Conservation (phyloP, 495 filamentous ascomycete species). For the Aspergillus carlsbadensis region DNA sequence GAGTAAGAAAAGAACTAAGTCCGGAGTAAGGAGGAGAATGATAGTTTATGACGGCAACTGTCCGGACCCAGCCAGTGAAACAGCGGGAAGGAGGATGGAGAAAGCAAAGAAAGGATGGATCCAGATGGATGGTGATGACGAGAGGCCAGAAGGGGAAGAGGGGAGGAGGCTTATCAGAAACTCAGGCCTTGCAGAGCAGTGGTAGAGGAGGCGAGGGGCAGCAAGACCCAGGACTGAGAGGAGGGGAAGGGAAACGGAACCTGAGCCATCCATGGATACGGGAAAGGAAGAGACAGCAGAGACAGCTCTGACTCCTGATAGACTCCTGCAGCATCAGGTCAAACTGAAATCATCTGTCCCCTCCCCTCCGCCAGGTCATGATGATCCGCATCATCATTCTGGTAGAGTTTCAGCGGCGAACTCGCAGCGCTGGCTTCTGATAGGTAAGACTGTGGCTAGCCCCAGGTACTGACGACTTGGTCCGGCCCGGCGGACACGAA, state of each 20-base stretch:
- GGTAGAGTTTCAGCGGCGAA: conserved; percentile 15
- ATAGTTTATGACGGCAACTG: conserved; percentile 18
- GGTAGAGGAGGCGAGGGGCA: conserved; percentile 25
- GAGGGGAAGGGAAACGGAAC: conserved; percentile 15
- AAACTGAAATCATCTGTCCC: conserved; percentile 1
- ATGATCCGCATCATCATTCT: conserved; percentile 11
- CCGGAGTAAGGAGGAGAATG: conserved; percentile 7
- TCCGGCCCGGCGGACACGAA: conserved; percentile 26
- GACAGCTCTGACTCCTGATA: neutral
- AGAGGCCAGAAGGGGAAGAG: conserved; percentile 1
- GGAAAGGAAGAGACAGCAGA: no score
- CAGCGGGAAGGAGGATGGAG: conserved; percentile 18
- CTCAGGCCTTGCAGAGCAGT: conserved; percentile 16
- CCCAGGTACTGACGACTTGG: conserved; percentile 29
- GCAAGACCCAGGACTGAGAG: neutral
- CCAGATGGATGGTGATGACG: conserved; percentile 14
- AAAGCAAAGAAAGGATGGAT: conserved; percentile 10
- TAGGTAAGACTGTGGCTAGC: conserved; percentile 20
- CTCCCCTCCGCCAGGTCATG: conserved; percentile 3
- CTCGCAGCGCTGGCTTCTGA: conserved; percentile 10
- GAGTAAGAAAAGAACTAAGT: conserved; percentile 6
- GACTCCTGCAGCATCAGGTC: neutral
- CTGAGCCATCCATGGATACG: no score
- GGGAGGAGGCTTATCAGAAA: conserved; percentile 28
- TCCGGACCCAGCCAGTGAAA: no score